Conservation (phyloP, 805 yeast species). For the Ogataea pilisensis region DNA sequence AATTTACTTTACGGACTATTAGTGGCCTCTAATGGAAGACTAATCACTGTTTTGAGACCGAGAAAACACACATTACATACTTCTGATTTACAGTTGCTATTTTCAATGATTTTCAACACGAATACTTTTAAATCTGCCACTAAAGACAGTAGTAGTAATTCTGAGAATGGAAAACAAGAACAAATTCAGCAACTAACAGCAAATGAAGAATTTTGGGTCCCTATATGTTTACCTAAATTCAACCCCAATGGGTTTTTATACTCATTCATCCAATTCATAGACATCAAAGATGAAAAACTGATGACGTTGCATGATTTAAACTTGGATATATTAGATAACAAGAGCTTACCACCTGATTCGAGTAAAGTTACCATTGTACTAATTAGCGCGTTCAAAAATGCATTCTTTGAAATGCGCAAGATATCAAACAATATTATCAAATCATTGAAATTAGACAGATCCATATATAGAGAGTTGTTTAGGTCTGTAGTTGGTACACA, state of each 20-base stretch:
- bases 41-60: slow-evolving; percentile 73
- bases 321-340: slow-evolving; percentile 13
- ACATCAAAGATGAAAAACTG: slow-evolving; percentile 30
- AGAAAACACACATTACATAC: slow-evolving; percentile 74
- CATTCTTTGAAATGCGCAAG: slow-evolving; percentile 71
- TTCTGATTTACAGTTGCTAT: slow-evolving; percentile 71
- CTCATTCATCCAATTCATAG: slow-evolving; percentile 65
- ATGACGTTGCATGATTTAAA: slow-evolving; percentile 29
- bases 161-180: slow-evolving; percentile 12
- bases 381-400: slow-evolving; percentile 68
- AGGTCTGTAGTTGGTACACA: slow-evolving; percentile 28
- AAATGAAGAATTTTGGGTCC: slow-evolving; percentile 85
- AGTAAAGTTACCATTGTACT: slow-evolving; percentile 39
- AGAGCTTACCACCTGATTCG: slow-evolving; percentile 15
- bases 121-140: slow-evolving; percentile 39
- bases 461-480: slow-evolving; percentile 28
- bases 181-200: slow-evolving; percentile 23
- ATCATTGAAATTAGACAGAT: slow-evolving; percentile 35
- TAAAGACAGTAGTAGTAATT: slow-evolving; percentile 15
- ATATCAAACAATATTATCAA: slow-evolving; percentile 50
- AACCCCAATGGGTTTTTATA: slow-evolving; percentile 85
- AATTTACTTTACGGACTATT: slow-evolving; percentile 74
- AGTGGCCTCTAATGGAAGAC: slow-evolving; percentile 56
- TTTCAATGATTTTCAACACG: slow-evolving; percentile 66
- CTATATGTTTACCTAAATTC: slow-evolving; percentile 87